These are phyloP conservation scores for Saccharomyces cerevisiae DNA, from an alignment of 805 yeast species.

Conservation along the genomic window DNA sequence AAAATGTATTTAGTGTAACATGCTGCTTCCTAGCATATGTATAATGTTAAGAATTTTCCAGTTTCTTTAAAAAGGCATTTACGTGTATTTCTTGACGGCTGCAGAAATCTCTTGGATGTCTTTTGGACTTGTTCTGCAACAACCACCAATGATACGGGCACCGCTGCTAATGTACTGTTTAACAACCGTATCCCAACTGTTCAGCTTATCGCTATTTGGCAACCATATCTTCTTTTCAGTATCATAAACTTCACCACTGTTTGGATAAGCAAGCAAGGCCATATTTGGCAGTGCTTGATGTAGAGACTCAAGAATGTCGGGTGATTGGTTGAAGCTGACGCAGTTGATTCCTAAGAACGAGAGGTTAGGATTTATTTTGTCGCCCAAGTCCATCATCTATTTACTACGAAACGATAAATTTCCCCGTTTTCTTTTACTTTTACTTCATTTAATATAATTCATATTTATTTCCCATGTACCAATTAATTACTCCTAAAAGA, in stretches of 20 bases:
- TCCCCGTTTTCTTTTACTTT: too few relatives aligned
- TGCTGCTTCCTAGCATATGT: not conserved
- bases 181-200: slow-evolving; percentile 35
- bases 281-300: slow-evolving; percentile 14
- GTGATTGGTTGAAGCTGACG: slow-evolving; percentile 40
- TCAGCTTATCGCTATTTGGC: slow-evolving; percentile 16
- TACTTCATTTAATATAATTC: too few relatives aligned
- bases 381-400: slow-evolving; percentile 6
- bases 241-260: slow-evolving; percentile 63
- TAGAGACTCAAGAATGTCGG: slow-evolving; percentile 31
- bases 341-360: slow-evolving; percentile 65
- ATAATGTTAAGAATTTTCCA: not conserved
- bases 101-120: slow-evolving; percentile 23
- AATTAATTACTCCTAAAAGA: too few relatives aligned
- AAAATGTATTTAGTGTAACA: not conserved
- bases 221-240: slow-evolving; percentile 39
- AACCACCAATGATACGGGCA: slow-evolving; percentile 59
- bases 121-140: slow-evolving; percentile 61
- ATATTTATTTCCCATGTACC: too few relatives aligned
- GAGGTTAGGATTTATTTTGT: slow-evolving; percentile 24
- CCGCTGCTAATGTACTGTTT: slow-evolving; percentile 35
- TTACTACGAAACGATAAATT: too few relatives aligned
- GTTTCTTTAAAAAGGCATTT: not conserved
- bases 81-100: slow-evolving; percentile 9
- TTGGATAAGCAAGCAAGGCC: slow-evolving; percentile 59